Base-by-base conservation (phyloP, 148 eudicot species). In the Arbutus unedo region DNA sequence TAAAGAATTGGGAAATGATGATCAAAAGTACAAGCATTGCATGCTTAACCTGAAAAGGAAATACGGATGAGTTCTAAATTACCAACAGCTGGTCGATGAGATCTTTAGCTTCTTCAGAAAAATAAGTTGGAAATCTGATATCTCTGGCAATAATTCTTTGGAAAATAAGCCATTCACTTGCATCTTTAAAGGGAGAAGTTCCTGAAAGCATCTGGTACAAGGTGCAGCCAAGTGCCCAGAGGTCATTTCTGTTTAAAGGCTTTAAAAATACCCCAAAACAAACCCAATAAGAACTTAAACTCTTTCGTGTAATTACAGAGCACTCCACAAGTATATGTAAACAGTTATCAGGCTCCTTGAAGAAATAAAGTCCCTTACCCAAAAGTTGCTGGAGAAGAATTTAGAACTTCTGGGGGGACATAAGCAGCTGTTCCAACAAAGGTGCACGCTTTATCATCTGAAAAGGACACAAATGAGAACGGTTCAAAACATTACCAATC, bases 351-450 rank as follows among this genome's bases (percentile, higher is more conserved):
- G 19, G 48, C 5, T 56, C 49, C 45, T 81, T 48, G 62, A 78
- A 77, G 62, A 71, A 16, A 16, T 8, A 81, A 79, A 81, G 55
- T 76, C 78, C 81, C 87, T 84, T 84, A 96, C 99, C 99, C 99
- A 87, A 96, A 90, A 79, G 99, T 96, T 45, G 99, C 99, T 71
- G 99, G 98, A 77, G 98, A 96, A 68, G 97, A 94, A 88, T 96
- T 94, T 77, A 96, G 85, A 85, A 96, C 98, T 87, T 96, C 99
- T 23, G 99, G 99, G 81, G 99, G 99, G 43, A 94, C 99, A 88
- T 94, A 96, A 74, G 99, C 99, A 60, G 99, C 99, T 43, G 99
- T 96, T 79, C 99, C 99, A 80, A 96, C 99, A 91, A 96, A 96
- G 85, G 99, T 93, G 85, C 98, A 96, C 56, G 98, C 98, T 88